Evolutionary conservation across 2,329 filamentous ascomycete species (phyloP), one percentile per base, ranked within the genome.

Genomic region (Phaeoacremonium minimum): DNA sequence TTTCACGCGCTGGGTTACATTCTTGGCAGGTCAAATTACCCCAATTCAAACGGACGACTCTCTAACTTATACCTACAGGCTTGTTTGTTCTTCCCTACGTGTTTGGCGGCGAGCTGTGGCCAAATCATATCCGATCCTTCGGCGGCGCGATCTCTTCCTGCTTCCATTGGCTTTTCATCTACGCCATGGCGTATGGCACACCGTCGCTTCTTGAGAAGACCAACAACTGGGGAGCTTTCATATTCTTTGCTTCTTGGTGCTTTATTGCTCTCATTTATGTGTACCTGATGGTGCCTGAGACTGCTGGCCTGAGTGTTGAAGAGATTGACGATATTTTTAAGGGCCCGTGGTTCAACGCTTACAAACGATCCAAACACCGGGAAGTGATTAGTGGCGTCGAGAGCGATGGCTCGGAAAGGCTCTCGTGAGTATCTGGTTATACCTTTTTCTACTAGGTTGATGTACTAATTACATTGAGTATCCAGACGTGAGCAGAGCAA

Each of bases 1-100:
- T 47, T 69, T 7, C 66, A 71, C 35, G 66, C 55, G 1, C 66
- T 71, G 30, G 67, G 64, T 5, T 71, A 66, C 43, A 56, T 57
- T 14, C 53, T 60, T 15, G 60, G 58, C 45, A 53, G 44, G 54
- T 55, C 9, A n/a, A n/a, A n/a, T n/a, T n/a, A n/a, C n/a, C n/a
- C n/a, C n/a, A n/a, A n/a, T n/a, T n/a, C n/a, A n/a, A n/a, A n/a
- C n/a, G n/a, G n/a, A n/a, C n/a, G n/a, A n/a, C n/a, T n/a, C n/a
- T n/a, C n/a, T n/a, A n/a, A n/a, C n/a, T n/a, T n/a, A n/a, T n/a
- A n/a, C n/a, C n/a, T n/a, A n/a, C 14, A 54, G 51, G 52, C 5
- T 34, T 55, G 1, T 34, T 63, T 2, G 55, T 60, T 26, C 55
- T 70, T 2, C 66, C 66, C 0, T 70, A 67, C 34, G 53, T 69